Evolutionary conservation across 495 filamentous ascomycete species (phyloP).

Genomic region (Glutinoglossum americanum): DNA sequence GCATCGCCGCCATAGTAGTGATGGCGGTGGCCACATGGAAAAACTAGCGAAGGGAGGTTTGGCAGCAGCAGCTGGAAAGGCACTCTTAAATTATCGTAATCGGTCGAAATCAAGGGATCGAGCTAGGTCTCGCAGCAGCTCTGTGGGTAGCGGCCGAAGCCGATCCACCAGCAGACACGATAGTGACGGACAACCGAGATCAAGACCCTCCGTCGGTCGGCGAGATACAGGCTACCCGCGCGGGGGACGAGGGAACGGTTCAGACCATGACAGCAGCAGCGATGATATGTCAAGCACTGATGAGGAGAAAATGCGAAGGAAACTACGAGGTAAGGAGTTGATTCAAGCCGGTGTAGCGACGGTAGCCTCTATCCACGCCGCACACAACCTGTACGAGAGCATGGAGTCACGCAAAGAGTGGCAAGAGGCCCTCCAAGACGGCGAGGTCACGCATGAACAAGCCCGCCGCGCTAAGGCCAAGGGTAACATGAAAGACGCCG

Average conservation of each 20-base stretch:
- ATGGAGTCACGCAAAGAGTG: conserved; percentile 54
- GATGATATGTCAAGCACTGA: conserved; percentile 39
- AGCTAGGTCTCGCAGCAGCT: conserved; percentile 15
- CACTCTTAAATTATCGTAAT: conserved; percentile 38
- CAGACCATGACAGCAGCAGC: conserved; percentile 16
- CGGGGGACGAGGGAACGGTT: conserved; percentile 15
- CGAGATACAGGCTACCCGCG: not conserved
- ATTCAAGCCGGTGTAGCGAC: conserved; percentile 65
- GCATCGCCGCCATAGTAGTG: conserved; percentile 14
- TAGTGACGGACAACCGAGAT: not conserved
- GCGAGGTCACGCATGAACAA: conserved; percentile 50
- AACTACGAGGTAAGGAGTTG: conserved; percentile 67
- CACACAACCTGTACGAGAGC: conserved; percentile 53
- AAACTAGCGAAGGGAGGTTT: conserved; percentile 54
- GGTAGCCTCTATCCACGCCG: conserved; percentile 77
- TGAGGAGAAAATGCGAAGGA: conserved; percentile 50
- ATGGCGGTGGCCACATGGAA: conserved; percentile 28
- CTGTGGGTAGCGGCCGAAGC: not conserved
- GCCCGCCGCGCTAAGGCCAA: conserved; percentile 55
- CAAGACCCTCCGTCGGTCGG: not conserved
- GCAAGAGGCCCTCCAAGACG: conserved; percentile 46
- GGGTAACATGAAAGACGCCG: conserved; percentile 50
- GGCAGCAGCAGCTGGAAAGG: conserved; percentile 63
- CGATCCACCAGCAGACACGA: conserved; percentile 1
- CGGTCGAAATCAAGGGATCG: conserved; percentile 40